A percentile compares a stretch with the other conserved stretches of the same genome.
Evolutionary conservation across 164 flowering plant genomes (phyloP).

Genomic region (Liquidambar formosana): DNA sequence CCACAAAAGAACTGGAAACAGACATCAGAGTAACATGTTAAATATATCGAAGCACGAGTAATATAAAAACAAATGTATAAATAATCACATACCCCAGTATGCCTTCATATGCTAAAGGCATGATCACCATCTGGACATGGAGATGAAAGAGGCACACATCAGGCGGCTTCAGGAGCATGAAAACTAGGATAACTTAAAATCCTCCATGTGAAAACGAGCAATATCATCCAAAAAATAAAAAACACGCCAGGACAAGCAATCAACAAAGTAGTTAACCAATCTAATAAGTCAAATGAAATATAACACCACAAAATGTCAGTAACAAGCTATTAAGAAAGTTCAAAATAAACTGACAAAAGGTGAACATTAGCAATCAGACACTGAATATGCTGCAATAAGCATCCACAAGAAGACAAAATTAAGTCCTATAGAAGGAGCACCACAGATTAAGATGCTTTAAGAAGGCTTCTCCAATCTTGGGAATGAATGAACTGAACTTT

Average conservation of each 20-base stretch:
- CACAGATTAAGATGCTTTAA: slow-evolving; percentile 4
- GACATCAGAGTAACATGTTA: slow-evolving; percentile 21
- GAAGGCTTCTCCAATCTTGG: slow-evolving; percentile 17
- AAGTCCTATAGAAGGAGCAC: slow-evolving; percentile 21
- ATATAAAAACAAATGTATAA: background rate
- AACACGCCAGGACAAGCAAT: background rate
- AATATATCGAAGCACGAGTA: background rate
- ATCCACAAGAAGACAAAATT: slow-evolving; percentile 20
- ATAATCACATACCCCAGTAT: slow-evolving; percentile 17
- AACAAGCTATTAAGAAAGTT: slow-evolving; percentile 16
- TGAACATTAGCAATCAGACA: slow-evolving; percentile 21
- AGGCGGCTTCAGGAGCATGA: slow-evolving; percentile 20
- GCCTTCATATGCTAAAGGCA: slow-evolving; percentile 8
- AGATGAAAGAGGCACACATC: slow-evolving; percentile 15
- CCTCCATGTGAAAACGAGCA: slow-evolving; percentile 10
- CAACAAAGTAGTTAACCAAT: slow-evolving; percentile 9
- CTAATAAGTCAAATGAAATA: slow-evolving; percentile 9
- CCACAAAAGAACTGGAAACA: slow-evolving; percentile 32
- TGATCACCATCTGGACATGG: slow-evolving; percentile 9
- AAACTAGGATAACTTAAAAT: slow-evolving; percentile 5
- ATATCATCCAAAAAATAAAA: slow-evolving; percentile 4
- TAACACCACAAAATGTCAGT: slow-evolving; percentile 24
- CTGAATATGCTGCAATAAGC: slow-evolving; percentile 12
- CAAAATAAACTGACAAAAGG: slow-evolving; percentile 3
- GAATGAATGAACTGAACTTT: slow-evolving; percentile 21